Evolutionary conservation across 306 rosid species (phyloP).

Genomic region (Senna siamea): DNA sequence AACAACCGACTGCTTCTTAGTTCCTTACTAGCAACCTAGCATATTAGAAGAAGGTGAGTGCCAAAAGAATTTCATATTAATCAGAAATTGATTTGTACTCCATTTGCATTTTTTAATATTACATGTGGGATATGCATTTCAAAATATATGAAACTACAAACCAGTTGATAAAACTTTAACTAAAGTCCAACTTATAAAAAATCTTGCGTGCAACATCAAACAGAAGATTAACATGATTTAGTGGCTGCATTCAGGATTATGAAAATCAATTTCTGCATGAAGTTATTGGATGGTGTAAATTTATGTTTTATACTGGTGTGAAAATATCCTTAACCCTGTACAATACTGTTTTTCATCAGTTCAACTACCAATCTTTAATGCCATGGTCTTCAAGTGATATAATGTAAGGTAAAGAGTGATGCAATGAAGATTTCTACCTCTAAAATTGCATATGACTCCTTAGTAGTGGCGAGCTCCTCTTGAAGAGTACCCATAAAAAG

Average conservation of each 20-base stretch:
- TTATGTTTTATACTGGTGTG: background rate
- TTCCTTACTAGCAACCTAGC: slow-evolving; percentile 90
- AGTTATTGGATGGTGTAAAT: background rate
- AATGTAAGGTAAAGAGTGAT: slow-evolving; percentile 2
- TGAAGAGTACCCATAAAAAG: slow-evolving; percentile 76
- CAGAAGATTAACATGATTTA: background rate
- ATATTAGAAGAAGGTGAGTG: slow-evolving; percentile 30
- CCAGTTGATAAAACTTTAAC: background rate
- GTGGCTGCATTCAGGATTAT: background rate
- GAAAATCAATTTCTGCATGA: background rate
- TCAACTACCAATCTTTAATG: slow-evolving; percentile 8
- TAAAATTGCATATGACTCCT: slow-evolving; percentile 71
- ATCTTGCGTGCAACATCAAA: too few relatives aligned
- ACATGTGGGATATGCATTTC: background rate
- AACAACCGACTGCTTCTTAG: slow-evolving; percentile 82
- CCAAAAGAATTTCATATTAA: background rate
- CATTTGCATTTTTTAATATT: slow-evolving; percentile 4
- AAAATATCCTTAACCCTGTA: slow-evolving; percentile 18
- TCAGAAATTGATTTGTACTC: background rate
- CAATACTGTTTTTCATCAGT: slow-evolving; percentile 12
- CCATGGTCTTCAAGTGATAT: background rate
- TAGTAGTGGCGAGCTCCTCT: slow-evolving; percentile 70
- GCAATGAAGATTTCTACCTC: slow-evolving; percentile 61
- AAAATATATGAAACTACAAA: background rate
- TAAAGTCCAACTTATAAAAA: background rate